A percentile compares a stretch with the other conserved stretches of the same genome.
Conservation (phyloP, 257 asterid species). For the Solanum paucissectum region DNA sequence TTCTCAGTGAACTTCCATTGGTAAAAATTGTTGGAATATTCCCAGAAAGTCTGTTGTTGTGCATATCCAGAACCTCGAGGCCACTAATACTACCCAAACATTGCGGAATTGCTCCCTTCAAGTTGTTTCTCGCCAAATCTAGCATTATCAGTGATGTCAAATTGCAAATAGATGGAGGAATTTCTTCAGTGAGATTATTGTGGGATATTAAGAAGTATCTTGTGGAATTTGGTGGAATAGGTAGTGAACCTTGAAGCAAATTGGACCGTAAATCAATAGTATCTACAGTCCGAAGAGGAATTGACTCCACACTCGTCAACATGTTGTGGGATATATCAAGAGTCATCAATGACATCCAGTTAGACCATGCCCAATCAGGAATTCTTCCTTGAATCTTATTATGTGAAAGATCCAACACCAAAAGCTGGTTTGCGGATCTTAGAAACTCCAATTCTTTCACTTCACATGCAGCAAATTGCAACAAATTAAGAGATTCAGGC, state of each 20-base stretch:
- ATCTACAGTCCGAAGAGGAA: not conserved
- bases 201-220: not conserved
- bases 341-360: not conserved
- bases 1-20: not conserved
- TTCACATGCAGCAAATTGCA: not conserved
- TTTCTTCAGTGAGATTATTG: conserved; percentile 4
- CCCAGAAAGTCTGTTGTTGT: not conserved
- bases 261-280: not conserved
- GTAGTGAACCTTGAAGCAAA: not conserved
- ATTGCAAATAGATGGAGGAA: conserved; percentile 11
- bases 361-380: not conserved
- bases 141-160: not conserved
- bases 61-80: not conserved
- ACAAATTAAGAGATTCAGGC: not conserved
- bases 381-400: not conserved
- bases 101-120: not conserved
- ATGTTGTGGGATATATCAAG: not conserved
- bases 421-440: not conserved
- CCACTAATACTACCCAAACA: not conserved
- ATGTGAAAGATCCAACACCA: not conserved
- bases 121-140: not conserved
- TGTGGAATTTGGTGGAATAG: not conserved
- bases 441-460: not conserved
- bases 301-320: not conserved
- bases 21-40: conserved; percentile 1